These are phyloP conservation scores for Hypholoma sublateritium DNA, from an alignment of 768 basidiomycete species.

Conservation along the genomic window DNA sequence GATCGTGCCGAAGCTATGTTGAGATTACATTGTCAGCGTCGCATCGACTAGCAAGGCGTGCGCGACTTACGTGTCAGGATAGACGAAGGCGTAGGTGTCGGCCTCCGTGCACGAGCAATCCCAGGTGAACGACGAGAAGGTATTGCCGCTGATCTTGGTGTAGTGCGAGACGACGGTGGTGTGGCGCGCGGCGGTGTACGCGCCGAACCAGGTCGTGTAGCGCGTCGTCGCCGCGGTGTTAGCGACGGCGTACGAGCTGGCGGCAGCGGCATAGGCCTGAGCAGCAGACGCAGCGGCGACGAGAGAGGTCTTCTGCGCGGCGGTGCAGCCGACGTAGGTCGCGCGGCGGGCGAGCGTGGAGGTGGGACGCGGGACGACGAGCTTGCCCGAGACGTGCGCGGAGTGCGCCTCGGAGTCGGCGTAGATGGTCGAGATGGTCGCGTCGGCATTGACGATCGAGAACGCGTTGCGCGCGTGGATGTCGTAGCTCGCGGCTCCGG, in stretches of 20 bases:
- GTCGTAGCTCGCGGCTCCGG: constrained; percentile 34
- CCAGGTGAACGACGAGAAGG: constrained; percentile 31
- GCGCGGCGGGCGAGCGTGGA: constrained; percentile 29
- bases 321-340: constrained; percentile 33
- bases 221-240: constrained; percentile 34
- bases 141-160: constrained; percentile 29
- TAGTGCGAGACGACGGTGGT: constrained; percentile 38
- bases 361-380: constrained; percentile 31
- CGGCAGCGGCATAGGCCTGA: constrained; percentile 35
- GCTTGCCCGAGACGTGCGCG: constrained; percentile 36
- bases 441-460: constrained; percentile 30
- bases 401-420: constrained; percentile 36
- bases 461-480: constrained; percentile 34
- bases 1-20: constrained; percentile 34
- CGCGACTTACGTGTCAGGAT: constrained; percentile 30
- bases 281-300: constrained; percentile 36
- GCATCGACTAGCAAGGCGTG: background rate
- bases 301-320: constrained; percentile 28
- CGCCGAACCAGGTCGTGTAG: constrained; percentile 49
- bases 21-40: background rate
- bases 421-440: constrained; percentile 26
- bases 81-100: constrained; percentile 40
- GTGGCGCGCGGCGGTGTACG: constrained; percentile 35
- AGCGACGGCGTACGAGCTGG: constrained; percentile 31
- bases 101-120: constrained; percentile 38